Evolutionary conservation across 768 basidiomycete species (phyloP).

Genomic region (Podaxis rugospora): DNA sequence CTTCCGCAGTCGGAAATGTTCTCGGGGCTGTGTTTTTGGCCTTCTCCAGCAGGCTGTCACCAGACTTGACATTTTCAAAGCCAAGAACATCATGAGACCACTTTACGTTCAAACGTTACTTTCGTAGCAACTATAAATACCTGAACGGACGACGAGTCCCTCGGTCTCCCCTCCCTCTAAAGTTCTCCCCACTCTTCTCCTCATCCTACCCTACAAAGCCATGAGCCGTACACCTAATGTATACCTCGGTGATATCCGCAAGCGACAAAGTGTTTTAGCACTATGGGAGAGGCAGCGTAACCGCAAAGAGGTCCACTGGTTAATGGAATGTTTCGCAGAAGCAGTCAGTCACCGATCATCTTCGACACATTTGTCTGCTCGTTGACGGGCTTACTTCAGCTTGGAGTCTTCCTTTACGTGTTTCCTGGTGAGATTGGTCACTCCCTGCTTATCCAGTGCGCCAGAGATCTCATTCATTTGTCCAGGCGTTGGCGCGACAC

Average conservation of each 20-base stretch:
- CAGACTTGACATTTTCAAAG: neutral
- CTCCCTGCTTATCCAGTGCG: neutral
- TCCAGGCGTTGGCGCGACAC: slow-evolving; percentile 51
- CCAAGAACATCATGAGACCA: slow-evolving; percentile 8
- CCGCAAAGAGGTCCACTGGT: slow-evolving; percentile 40
- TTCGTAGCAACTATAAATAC: neutral
- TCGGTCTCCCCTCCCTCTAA: neutral
- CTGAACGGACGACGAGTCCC: neutral
- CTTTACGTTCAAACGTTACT: neutral
- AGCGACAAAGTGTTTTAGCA: slow-evolving; percentile 33
- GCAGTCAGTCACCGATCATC: slow-evolving; percentile 29
- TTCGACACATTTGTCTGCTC: neutral
- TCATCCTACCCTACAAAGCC: neutral
- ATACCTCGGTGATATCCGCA: slow-evolving; percentile 37
- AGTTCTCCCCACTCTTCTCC: neutral
- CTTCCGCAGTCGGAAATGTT: neutral
- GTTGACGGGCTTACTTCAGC: slow-evolving; percentile 24
- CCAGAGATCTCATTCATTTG: neutral
- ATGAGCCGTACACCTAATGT: slow-evolving; percentile 21
- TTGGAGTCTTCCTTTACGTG: slow-evolving; percentile 60
- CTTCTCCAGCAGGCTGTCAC: slow-evolving; percentile 1
- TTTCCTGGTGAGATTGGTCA: slow-evolving; percentile 38
- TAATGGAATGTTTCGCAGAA: slow-evolving; percentile 60
- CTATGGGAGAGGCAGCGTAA: slow-evolving; percentile 50
- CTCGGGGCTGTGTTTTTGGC: neutral